A percentile compares a stretch with the other conserved stretches of the same genome.
phyloP scores from a whole-genome alignment of 495 filamentous ascomycete species.

The Sabuloglossum arenarium region DNA sequence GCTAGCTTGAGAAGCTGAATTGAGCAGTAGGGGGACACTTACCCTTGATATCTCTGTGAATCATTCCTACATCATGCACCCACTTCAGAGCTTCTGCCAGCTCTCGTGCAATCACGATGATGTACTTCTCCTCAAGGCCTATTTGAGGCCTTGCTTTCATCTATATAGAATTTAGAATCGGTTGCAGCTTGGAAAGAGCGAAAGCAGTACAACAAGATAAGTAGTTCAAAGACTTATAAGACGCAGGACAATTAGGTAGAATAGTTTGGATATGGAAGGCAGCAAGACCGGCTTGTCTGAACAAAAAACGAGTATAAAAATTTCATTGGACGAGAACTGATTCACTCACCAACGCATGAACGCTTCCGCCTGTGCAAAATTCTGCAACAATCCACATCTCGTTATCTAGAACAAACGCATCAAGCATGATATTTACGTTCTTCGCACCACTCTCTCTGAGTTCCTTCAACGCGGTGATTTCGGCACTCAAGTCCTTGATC shows the following conservation, averaged over 20 bases:
- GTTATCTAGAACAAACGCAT: slow-evolving; percentile 66
- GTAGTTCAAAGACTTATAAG: too few species aligned
- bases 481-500: slow-evolving; percentile 69
- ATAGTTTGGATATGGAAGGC: too few species aligned
- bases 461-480: slow-evolving; percentile 68
- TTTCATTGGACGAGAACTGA: neutral
- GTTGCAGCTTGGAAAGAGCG: neutral
- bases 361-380: slow-evolving; percentile 85
- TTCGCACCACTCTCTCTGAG: slow-evolving; percentile 65
- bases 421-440: slow-evolving; percentile 81
- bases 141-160: slow-evolving; percentile 33
- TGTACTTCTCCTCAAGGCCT: slow-evolving; percentile 65
- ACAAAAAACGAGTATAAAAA: neutral
- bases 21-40: slow-evolving; percentile 4
- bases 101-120: slow-evolving; percentile 56
- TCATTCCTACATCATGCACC: slow-evolving; percentile 28
- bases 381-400: slow-evolving; percentile 93
- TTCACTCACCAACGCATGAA: slow-evolving; percentile 55
- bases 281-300: neutral
- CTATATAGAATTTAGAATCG: slow-evolving; percentile 12
- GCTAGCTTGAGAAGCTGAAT: neutral
- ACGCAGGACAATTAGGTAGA: too few species aligned
- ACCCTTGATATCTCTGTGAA: slow-evolving; percentile 94
- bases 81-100: slow-evolving; percentile 7
- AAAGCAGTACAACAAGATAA: neutral